A percentile compares a stretch with the other conserved stretches of the same genome.
Evolutionary conservation across 1,284 basidiomycete genomes (phyloP).

Genomic region (Somion occarium): DNA sequence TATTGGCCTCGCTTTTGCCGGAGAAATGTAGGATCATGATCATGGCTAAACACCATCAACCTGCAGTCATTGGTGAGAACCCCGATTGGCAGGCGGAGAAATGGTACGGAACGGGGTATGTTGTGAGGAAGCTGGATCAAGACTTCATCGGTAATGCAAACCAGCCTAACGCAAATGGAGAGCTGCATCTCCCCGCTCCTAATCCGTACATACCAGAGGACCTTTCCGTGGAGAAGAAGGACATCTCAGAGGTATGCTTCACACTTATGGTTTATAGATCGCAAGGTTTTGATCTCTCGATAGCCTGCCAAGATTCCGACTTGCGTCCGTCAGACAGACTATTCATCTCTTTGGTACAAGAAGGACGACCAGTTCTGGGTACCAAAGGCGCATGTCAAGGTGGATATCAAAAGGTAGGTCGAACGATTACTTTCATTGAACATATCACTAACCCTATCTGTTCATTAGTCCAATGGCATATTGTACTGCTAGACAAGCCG

Average conservation of each 20-base stretch:
- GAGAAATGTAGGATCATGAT: slow-evolving; percentile 42
- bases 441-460: neutral
- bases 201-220: slow-evolving; percentile 57
- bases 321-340: slow-evolving; percentile 15
- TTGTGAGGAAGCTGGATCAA: slow-evolving; percentile 34
- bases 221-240: slow-evolving; percentile 46
- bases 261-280: neutral
- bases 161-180: slow-evolving; percentile 13
- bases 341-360: slow-evolving; percentile 25
- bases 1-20: slow-evolving; percentile 21
- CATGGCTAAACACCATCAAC: slow-evolving; percentile 32
- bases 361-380: slow-evolving; percentile 30
- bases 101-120: slow-evolving; percentile 53
- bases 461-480: slow-evolving; percentile 21
- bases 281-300: neutral
- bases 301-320: slow-evolving; percentile 20
- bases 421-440: too few species aligned
- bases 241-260: slow-evolving; percentile 34
- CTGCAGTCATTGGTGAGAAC: slow-evolving; percentile 32
- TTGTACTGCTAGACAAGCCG: slow-evolving; percentile 22
- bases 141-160: slow-evolving; percentile 37
- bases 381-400: slow-evolving; percentile 22
- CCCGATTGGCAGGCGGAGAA: slow-evolving; percentile 39
- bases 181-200: slow-evolving; percentile 23
- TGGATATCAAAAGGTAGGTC: slow-evolving; percentile 24